A percentile compares a stretch with the other conserved stretches of the same genome.
Conservation (phyloP, 306 rosid species). For the Cyamopsis tetragonoloba region DNA sequence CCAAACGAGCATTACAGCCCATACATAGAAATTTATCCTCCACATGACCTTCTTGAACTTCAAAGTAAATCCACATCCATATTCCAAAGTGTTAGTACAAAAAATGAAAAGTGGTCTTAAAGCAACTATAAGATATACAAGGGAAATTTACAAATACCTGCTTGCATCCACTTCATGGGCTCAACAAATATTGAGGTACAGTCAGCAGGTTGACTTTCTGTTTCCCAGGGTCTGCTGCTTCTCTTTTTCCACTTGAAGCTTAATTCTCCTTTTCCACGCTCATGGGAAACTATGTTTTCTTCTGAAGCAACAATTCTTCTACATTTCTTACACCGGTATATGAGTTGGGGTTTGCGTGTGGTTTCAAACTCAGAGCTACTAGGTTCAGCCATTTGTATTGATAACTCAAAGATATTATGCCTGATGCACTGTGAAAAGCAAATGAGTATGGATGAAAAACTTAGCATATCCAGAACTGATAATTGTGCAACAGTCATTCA, state of each 20-base stretch:
- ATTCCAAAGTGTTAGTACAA: slow-evolving; percentile 23
- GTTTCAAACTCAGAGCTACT: slow-evolving; percentile 38
- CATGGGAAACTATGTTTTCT: slow-evolving; percentile 60
- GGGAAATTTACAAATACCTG: slow-evolving; percentile 41
- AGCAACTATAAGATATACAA: not conserved
- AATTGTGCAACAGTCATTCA: not conserved
- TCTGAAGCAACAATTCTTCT: slow-evolving; percentile 72
- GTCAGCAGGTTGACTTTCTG: slow-evolving; percentile 37
- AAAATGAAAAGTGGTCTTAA: not conserved
- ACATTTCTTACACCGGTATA: slow-evolving; percentile 79
- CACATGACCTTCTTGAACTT: slow-evolving; percentile 83
- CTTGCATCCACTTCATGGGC: slow-evolving; percentile 88
- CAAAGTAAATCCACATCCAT: slow-evolving; percentile 21
- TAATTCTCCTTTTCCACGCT: slow-evolving; percentile 65
- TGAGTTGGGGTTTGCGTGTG: slow-evolving; percentile 33
- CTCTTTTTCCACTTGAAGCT: slow-evolving; percentile 75
- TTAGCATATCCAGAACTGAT: not conserved
- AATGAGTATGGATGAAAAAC: not conserved
- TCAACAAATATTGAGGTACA: slow-evolving; percentile 83
- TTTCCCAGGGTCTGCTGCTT: slow-evolving; percentile 34
- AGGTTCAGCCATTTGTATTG: slow-evolving; percentile 42
- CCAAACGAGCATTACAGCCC: slow-evolving; percentile 82
- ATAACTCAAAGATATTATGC: slow-evolving; percentile 13
- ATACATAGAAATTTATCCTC: slow-evolving; percentile 66
- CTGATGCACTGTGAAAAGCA: slow-evolving; percentile 20